phyloP scores from a whole-genome alignment of 2,329 filamentous ascomycete genomes.

The Apiospora koreana region DNA sequence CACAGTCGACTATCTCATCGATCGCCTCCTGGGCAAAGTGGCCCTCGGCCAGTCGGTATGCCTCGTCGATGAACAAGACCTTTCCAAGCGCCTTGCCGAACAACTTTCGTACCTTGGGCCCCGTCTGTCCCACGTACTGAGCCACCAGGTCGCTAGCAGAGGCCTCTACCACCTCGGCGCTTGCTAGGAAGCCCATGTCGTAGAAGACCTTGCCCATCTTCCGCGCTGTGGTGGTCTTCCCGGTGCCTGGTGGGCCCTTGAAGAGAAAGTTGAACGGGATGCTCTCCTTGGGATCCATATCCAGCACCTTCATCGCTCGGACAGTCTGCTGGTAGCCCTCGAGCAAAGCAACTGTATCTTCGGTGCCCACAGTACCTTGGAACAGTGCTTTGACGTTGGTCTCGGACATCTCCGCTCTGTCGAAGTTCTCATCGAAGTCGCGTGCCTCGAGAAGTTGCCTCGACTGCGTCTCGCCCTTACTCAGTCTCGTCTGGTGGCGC shows the following conservation, averaged over 20 bases:
- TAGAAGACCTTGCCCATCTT: conserved; percentile 77
- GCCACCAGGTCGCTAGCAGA: conserved; percentile 71
- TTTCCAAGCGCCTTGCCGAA: conserved; percentile 60
- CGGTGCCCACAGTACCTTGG: conserved; percentile 48
- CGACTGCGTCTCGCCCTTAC: conserved; percentile 26
- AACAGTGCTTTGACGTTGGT: conserved; percentile 47
- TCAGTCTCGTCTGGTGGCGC: conserved; percentile 45
- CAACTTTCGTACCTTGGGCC: conserved; percentile 54
- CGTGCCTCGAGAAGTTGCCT: conserved; percentile 25
- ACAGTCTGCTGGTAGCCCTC: conserved; percentile 49
- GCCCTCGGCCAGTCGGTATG: conserved; percentile 63
- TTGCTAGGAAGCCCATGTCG: conserved; percentile 68
- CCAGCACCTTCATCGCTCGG: conserved; percentile 43
- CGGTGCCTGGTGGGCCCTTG: conserved; percentile 60
- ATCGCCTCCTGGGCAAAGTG: conserved; percentile 58
- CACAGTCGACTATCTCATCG: conserved; percentile 53
- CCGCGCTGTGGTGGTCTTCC: conserved; percentile 67
- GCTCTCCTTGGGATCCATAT: conserved; percentile 49
- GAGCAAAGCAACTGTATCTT: conserved; percentile 48
- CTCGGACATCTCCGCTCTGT: conserved; percentile 41
- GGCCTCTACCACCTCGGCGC: conserved; percentile 61
- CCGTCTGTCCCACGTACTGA: conserved; percentile 63
- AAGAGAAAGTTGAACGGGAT: conserved; percentile 62
- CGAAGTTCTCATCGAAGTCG: conserved; percentile 57
- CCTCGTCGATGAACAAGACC: conserved; percentile 73